Base-by-base conservation (phyloP, 352 stramenopile species). In the Phytophthora kernoviae region DNA sequence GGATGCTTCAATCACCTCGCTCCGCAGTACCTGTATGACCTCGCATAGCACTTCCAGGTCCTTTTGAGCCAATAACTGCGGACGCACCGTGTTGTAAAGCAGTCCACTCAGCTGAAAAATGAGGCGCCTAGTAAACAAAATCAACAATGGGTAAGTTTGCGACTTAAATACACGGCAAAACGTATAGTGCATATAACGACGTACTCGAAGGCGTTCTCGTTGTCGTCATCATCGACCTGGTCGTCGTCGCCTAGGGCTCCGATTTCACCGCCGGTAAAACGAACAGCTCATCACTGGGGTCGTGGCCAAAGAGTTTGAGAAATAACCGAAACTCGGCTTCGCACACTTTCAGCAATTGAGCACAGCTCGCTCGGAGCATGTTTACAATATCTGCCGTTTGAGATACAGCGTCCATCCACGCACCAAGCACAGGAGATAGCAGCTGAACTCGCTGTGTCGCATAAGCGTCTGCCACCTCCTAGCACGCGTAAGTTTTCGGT, bases 21-120 rank as follows among this genome's bases (percentile, higher is more conserved):
- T 88, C 12, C 87, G 71, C 2, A 93, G 58, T 12, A 95, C 80
- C 47, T 93, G 81, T 22, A 95, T 81, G 30, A 87, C 71, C 53
- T 95, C 86, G 33, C 86, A 95, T 2, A 95, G 61, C 30, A 79
- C 62, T 39, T 93, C 86, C 12, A 95, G 57, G 41, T 91, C 84
- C 46, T 90, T 86, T 27, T 95, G 81, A 20, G 81, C 58, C 18
- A 95, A 48, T 58, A 95, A 59, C 33, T 81, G 73, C 34, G 86
- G 86, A 5, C 86, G 79, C 18, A 85, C 63, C 6, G 83, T 73
- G 44, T 84, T 87, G 73, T 95, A 95, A 11, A 95, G 42, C 7
- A 88, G 33, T 2, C 77, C 73, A 42, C 86, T 90, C 3, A 95
- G 54, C 47, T 93, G 84, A 39, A 95, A 85, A 27, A 93, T 87